A percentile compares a stretch with the other conserved stretches of the same genome.
Evolutionary conservation across 2,329 filamentous ascomycete genomes (phyloP).

Genomic region (Coniella vitis): DNA sequence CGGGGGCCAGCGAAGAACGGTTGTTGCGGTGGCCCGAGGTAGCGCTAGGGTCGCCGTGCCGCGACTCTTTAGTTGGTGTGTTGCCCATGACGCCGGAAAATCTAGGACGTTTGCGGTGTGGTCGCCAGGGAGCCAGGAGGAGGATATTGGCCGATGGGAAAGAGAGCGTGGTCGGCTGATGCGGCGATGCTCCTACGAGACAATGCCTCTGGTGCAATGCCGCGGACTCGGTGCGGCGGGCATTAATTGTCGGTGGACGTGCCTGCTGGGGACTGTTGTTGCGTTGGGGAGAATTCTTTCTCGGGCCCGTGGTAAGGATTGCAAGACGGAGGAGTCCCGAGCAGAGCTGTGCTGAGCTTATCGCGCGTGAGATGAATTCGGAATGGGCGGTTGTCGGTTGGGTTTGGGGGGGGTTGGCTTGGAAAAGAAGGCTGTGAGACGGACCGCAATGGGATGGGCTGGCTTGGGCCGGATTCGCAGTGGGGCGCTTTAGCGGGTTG

Average conservation of each 20-base stretch:
- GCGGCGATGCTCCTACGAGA: slow-evolving; percentile 6
- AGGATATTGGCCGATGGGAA: background rate
- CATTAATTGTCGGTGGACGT: background rate
- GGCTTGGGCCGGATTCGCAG: no score
- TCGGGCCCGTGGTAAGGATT: no score
- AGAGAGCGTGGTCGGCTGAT: background rate
- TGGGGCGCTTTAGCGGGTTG: no score
- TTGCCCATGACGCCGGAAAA: slow-evolving; percentile 26
- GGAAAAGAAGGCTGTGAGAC: no score
- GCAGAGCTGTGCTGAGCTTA: no score
- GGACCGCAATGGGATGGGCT: no score
- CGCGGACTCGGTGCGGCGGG: background rate
- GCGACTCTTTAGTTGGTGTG: slow-evolving; percentile 29
- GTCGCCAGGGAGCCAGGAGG: no score
- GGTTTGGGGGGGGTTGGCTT: no score
- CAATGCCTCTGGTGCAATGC: slow-evolving; percentile 4
- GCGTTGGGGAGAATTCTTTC: no score
- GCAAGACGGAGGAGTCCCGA: no score
- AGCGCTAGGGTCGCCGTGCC: slow-evolving; percentile 20
- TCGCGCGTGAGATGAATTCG: background rate
- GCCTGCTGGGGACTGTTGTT: background rate
- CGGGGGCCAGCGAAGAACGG: slow-evolving; percentile 15
- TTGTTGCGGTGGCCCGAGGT: slow-evolving; percentile 18
- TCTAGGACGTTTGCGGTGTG: slow-evolving; percentile 1
- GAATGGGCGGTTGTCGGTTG: no score